Conservation (phyloP, 805 yeast genomes). For the Danielozyma ontarioensis region DNA sequence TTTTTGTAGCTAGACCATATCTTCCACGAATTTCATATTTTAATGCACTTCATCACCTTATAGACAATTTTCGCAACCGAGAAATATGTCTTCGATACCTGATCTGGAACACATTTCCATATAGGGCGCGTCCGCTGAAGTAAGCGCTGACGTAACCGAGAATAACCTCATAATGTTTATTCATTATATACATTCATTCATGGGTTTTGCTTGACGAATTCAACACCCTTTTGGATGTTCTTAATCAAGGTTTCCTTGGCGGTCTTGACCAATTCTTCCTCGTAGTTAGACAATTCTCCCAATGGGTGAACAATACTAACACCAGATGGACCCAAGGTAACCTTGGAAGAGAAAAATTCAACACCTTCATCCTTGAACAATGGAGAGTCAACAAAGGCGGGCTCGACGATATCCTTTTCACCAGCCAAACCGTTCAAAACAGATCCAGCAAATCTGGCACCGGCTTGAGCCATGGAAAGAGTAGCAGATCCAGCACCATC, state of each 20-base stretch:
- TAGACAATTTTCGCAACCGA: too few relatives aligned
- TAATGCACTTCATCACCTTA: too few relatives aligned
- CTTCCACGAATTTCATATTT: too few relatives aligned
- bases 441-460: constrained; percentile 67
- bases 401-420: constrained; percentile 59
- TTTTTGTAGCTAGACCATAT: too few relatives aligned
- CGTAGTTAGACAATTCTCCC: constrained; percentile 69
- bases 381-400: constrained; percentile 75
- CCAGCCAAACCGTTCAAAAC: constrained; percentile 62
- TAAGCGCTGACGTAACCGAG: too few relatives aligned
- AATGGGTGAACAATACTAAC: constrained; percentile 74
- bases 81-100: too few relatives aligned
- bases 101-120: too few relatives aligned
- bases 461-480: constrained; percentile 90
- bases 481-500: constrained; percentile 94
- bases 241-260: constrained; percentile 87
- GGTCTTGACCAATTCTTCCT: constrained; percentile 73
- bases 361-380: constrained; percentile 84
- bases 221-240: constrained; percentile 92
- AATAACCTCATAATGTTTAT: too few relatives aligned
- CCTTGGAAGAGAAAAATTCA: constrained; percentile 93
- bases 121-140: too few relatives aligned
- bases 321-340: constrained; percentile 91
- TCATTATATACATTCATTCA: constrained; percentile 15
- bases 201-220: constrained; percentile 73